Conservation (phyloP, 2,329 filamentous ascomycete genomes). For the Hypoxylon sp. region DNA sequence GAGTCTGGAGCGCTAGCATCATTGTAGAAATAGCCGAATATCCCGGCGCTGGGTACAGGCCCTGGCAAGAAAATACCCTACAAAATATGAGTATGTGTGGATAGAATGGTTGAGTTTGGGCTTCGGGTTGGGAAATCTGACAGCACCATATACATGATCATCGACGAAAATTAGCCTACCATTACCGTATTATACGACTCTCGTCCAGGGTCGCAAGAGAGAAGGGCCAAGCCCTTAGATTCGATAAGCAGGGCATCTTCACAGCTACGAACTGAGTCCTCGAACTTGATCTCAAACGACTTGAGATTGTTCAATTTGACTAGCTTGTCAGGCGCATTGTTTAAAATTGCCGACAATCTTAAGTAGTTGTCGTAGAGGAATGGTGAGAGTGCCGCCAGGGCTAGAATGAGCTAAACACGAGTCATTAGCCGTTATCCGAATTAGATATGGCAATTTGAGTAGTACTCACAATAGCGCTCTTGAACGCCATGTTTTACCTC, state of each 20-base stretch:
- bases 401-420: conserved; percentile 16
- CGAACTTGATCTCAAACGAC: conserved; percentile 54
- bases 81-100: conserved; percentile 10
- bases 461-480: conserved; percentile 21
- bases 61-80: conserved; percentile 53
- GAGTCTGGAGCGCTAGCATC: conserved; percentile 41
- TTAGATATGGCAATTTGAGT: not conserved
- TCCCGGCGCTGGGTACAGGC: conserved; percentile 48
- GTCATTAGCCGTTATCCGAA: not conserved
- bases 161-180: conserved; percentile 44
- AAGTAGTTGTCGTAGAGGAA: conserved; percentile 20
- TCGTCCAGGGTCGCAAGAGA: conserved; percentile 58
- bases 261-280: conserved; percentile 56
- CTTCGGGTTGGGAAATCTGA: not conserved
- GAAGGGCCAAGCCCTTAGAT: conserved; percentile 54
- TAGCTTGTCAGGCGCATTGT: conserved; percentile 53
- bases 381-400: conserved; percentile 29
- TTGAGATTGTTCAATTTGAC: conserved; percentile 49
- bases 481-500: conserved; percentile 25
- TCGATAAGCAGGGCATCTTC: conserved; percentile 59
- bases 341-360: conserved; percentile 17
- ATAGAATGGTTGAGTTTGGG: not conserved
- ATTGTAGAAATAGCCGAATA: conserved; percentile 60
- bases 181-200: conserved; percentile 60
- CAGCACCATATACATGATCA: not conserved